Evolutionary conservation across 371 early-diverging fungal genomes (phyloP), one percentile per base, ranked within the genome.

Genomic region (Chytridium lagenaria): DNA sequence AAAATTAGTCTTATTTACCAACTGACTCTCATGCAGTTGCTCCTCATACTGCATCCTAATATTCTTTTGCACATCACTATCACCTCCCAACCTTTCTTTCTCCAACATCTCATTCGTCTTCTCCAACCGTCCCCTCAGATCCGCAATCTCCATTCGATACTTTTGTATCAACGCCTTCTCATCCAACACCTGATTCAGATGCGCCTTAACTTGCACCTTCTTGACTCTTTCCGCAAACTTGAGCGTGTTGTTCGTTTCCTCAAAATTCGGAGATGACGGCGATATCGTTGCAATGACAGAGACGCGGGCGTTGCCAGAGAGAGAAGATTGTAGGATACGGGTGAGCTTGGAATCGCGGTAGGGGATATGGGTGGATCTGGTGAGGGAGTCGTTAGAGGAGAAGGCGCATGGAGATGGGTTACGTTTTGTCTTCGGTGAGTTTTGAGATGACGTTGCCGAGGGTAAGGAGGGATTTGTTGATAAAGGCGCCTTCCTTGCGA

Each of bases 281-380:
- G 68, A 72, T 65, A 92, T 86, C 1, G 92, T 95, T 70, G 92
- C 92, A 64, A 95, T 91, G 66, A 94, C 93, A 2, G 92, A 84
- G 3, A 93, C 86, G 5, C 91, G 85, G 0, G 94, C 89, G 70
- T 91, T 90, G 23, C 94, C 94, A 28, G 87, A 88, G 39, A 98
- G 83, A 3, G 94, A 91, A 1, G 89, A 83, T 75, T 96, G 94
- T 38, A 98, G 80, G 39, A 96, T 87, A 38, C 96, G 77, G 0
- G 96, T 98, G 50, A 98, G 81, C 77, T 97, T 96, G 7, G 95
- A 93, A 74, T 97, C 95, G 28, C 96, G 91, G 81, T 88, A 97
- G 1, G 95, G 94, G 39, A 94, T 89, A 80, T 93, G 93, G 7
- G 78, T 82, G 23, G 86, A 85, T 52, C 66, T 75, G 39, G 44